These are phyloP conservation scores for Ogataea siamensis DNA, from an alignment of 805 yeast genomes.

Conservation along the genomic window DNA sequence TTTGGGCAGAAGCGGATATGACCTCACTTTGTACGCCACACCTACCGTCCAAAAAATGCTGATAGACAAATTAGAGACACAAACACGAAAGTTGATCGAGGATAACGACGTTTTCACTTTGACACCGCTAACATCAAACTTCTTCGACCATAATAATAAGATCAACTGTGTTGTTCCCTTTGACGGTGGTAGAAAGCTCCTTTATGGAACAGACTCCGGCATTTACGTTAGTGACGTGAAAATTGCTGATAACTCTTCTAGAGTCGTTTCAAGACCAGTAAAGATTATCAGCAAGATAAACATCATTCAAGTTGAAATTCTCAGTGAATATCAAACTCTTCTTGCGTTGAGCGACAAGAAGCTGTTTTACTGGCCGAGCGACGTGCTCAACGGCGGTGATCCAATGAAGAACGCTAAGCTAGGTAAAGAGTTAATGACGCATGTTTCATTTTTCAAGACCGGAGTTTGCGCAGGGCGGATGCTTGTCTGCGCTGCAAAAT, in stretches of 20 bases:
- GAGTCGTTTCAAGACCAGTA: slow-evolving; percentile 68
- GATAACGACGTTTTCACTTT: slow-evolving; percentile 78
- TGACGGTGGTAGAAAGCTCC: slow-evolving; percentile 87
- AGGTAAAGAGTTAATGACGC: slow-evolving; percentile 79
- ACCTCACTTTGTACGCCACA: slow-evolving; percentile 51
- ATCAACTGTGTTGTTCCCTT: slow-evolving; percentile 91
- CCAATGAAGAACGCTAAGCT: slow-evolving; percentile 54
- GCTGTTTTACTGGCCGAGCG: slow-evolving; percentile 74
- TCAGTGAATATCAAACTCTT: slow-evolving; percentile 86
- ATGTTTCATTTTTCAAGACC: slow-evolving; percentile 85
- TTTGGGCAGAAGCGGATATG: slow-evolving; percentile 54
- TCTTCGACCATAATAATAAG: slow-evolving; percentile 70
- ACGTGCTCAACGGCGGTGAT: slow-evolving; percentile 51
- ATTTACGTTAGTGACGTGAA: slow-evolving; percentile 77
- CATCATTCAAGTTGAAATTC: slow-evolving; percentile 84
- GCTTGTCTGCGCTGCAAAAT: slow-evolving; percentile 85
- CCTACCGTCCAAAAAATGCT: slow-evolving; percentile 74
- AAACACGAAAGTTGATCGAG: slow-evolving; percentile 69
- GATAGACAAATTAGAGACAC: slow-evolving; percentile 73
- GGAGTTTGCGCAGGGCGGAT: slow-evolving; percentile 90
- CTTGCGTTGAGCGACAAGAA: slow-evolving; percentile 80
- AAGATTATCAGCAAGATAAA: slow-evolving; percentile 71
- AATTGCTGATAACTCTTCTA: slow-evolving; percentile 44
- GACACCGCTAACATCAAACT: slow-evolving; percentile 69
- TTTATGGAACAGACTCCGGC: slow-evolving; percentile 92